Evolutionary conservation across 1,284 basidiomycete species (phyloP).

Genomic region (Farysia itapuensis): DNA sequence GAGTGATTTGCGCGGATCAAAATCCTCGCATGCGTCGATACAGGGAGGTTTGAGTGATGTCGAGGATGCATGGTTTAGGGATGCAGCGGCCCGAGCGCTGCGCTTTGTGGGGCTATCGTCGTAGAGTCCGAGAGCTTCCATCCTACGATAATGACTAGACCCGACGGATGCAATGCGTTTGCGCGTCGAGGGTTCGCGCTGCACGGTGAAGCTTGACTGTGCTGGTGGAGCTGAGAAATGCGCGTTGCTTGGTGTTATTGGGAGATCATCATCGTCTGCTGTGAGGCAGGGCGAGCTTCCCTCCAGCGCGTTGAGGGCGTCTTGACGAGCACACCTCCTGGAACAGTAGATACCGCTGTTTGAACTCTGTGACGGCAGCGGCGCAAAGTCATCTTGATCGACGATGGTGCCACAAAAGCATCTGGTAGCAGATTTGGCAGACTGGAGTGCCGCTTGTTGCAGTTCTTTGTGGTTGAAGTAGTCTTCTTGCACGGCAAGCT

Average conservation of each 20-base stretch:
- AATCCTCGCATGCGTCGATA: neutral
- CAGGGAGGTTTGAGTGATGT: neutral
- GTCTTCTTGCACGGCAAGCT: slow-evolving; percentile 2
- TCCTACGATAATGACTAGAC: slow-evolving; percentile 18
- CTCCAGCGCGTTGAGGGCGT: slow-evolving; percentile 21
- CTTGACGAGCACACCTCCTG: slow-evolving; percentile 11
- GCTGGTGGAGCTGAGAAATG: slow-evolving; percentile 11
- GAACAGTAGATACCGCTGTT: slow-evolving; percentile 30
- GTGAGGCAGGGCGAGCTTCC: slow-evolving; percentile 11
- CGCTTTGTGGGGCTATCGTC: slow-evolving; percentile 9
- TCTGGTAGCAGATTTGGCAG: neutral
- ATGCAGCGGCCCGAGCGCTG: neutral
- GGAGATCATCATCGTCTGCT: slow-evolving; percentile 18
- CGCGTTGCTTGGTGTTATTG: slow-evolving; percentile 21
- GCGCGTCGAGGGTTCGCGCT: slow-evolving; percentile 11
- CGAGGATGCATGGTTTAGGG: neutral
- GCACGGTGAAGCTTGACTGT: no score
- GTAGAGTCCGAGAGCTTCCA: slow-evolving; percentile 26
- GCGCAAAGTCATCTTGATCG: no score
- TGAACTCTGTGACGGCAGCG: slow-evolving; percentile 1
- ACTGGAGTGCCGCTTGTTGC: neutral
- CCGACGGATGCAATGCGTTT: slow-evolving; percentile 6
- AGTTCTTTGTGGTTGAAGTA: slow-evolving; percentile 12
- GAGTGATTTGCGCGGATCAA: slow-evolving; percentile 14
- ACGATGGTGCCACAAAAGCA: slow-evolving; percentile 16